Evolutionary conservation across 495 filamentous ascomycete species (phyloP), one percentile per base, ranked within the genome.

Genomic region (Tetracladium setigerum): DNA sequence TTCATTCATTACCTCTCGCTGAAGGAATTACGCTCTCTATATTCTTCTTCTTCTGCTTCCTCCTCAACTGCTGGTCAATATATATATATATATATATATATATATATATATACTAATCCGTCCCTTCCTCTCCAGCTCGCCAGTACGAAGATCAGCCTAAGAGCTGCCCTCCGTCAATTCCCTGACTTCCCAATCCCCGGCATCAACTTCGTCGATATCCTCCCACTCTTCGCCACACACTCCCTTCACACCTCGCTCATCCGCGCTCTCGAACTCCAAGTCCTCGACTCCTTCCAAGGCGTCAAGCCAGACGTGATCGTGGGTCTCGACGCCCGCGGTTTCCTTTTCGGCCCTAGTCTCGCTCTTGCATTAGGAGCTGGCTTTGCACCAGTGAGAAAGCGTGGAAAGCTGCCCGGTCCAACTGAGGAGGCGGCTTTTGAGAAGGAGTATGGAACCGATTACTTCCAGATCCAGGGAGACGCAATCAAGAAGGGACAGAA

Each of bases 371-470:
- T 97, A 41, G 84, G 83, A 50, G 86, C 87, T n/a, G 76, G 76
- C 55, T 99, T 99, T 59, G 92, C 95, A 38, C 89, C 94, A 5
- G 88, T 96, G 42, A 78, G 94, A 61, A 99, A 99, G 78, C 72
- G 84, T 69, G 94, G 94, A 56, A 99, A 99, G 77, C 77, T 99
- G 54, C 94, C 94, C 4, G 94, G 94, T 47, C 79, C 84, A 37
- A 89, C 82, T 55, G 79, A 83, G 53, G 89, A 84, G 47, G 89
- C 89, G 55, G 69, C 67, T 46, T 99, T 84, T 64, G 70, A 87
- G 65, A 99, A 99, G 76, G 94, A 99, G 69, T 99, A 99, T 62
- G 94, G 94, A 19, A 77, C 83, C 70, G 94, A 99, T 64, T 86
- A 81, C 62, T 97, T 99, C 72, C 84, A 97, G 76, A 94, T 97